Percentiles rank a stretch among this genome's conserved stretches.
phyloP scores from a whole-genome alignment of 257 asterid genomes.

The Solanum arcanum region DNA sequence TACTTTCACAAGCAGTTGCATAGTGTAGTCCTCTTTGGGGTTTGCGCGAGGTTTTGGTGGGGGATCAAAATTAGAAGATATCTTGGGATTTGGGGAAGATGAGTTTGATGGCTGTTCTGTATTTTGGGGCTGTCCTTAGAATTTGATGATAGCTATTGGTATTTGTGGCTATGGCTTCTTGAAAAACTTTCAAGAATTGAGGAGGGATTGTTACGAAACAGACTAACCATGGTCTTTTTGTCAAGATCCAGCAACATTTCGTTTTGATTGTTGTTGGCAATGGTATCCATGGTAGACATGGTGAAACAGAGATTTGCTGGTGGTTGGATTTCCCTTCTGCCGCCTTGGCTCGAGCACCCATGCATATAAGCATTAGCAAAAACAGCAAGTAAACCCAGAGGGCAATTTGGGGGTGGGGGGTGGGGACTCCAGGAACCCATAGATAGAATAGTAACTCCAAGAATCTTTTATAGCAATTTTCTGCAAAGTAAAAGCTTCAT shows the following conservation, averaged over 20 bases:
- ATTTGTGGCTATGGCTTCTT: background rate
- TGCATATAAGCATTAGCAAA: background rate
- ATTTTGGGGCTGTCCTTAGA: background rate
- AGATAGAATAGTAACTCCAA: background rate
- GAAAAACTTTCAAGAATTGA: background rate
- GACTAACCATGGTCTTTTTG: background rate
- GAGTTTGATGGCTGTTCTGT: background rate
- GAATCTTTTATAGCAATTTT: background rate
- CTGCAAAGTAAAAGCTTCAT: background rate
- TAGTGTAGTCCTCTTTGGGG: background rate
- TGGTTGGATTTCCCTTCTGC: background rate
- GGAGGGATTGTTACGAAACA: background rate
- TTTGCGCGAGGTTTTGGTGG: background rate
- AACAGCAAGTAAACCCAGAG: background rate
- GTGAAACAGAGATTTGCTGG: background rate
- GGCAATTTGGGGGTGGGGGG: background rate
- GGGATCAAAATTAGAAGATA: background rate
- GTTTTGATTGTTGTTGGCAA: background rate
- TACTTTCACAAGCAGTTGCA: background rate
- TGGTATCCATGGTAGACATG: background rate
- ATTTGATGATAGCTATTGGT: background rate
- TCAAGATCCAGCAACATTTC: background rate
- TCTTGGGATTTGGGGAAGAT: background rate
- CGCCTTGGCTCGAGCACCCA: background rate
- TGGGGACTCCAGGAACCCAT: background rate